These are phyloP conservation scores for Eucalyptus erythrocorys DNA, from an alignment of 345 rosid genomes.

Conservation along the genomic window DNA sequence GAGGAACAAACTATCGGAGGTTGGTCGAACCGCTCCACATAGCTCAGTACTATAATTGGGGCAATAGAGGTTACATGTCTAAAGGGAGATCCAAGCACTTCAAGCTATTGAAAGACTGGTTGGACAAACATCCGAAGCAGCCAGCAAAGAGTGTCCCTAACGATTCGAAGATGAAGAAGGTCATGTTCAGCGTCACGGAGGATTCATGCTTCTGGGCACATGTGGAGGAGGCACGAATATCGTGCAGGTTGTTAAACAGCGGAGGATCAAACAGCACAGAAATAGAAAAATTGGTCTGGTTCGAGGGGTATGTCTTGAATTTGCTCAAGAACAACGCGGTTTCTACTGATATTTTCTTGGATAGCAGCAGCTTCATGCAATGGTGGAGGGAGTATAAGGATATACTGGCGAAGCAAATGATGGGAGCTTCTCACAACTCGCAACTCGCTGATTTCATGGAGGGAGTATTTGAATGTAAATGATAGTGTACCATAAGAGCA, in stretches of 20 bases:
- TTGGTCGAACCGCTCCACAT: conserved; percentile 77
- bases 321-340: conserved; percentile 25
- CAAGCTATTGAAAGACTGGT: conserved; percentile 41
- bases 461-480: background rate
- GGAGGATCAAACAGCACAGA: background rate
- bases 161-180: background rate
- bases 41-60: conserved; percentile 38
- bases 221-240: conserved; percentile 55
- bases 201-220: conserved; percentile 85
- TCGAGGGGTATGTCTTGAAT: conserved; percentile 30
- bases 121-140: background rate
- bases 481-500: background rate
- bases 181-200: conserved; percentile 11
- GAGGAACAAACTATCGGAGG: conserved; percentile 45
- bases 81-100: conserved; percentile 38
- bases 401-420: background rate
- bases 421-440: background rate
- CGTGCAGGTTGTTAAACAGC: background rate
- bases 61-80: conserved; percentile 7
- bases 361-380: conserved; percentile 45
- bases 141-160: background rate
- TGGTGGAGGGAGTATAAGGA: conserved; percentile 51
- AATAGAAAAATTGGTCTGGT: conserved; percentile 1
- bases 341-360: conserved; percentile 60
- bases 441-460: conserved; percentile 28